phyloP scores from a whole-genome alignment of 1,284 basidiomycete species.

The Sphagnurus paluster region DNA sequence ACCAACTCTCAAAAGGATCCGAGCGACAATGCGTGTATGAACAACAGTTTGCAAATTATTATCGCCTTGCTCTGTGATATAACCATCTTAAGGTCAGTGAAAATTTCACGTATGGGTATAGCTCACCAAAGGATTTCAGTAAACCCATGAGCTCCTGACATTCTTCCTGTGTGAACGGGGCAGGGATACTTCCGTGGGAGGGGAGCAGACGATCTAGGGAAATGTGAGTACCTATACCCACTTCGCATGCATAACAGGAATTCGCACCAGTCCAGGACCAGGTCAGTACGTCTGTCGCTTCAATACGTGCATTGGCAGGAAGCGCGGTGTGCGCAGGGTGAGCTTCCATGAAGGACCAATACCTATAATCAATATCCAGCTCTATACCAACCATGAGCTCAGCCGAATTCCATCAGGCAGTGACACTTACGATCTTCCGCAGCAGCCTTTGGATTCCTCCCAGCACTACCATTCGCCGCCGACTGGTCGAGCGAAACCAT shows the following conservation, averaged over 20 bases:
- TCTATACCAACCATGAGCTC: constrained; percentile 31
- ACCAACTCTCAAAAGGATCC: constrained; percentile 69
- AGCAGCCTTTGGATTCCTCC: constrained; percentile 26
- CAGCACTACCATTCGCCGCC: constrained; percentile 24
- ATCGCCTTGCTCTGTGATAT: constrained; percentile 35
- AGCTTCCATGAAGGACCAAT: constrained; percentile 73
- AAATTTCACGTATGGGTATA: not conserved
- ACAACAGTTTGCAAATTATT: constrained; percentile 43
- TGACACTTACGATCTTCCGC: constrained; percentile 57
- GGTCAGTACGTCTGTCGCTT: constrained; percentile 69
- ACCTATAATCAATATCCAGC: constrained; percentile 70
- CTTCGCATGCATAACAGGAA: not conserved
- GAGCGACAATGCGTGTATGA: constrained; percentile 66
- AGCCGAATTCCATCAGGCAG: not conserved
- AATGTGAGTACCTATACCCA: constrained; percentile 2
- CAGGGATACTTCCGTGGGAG: constrained; percentile 48
- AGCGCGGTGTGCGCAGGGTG: constrained; percentile 69
- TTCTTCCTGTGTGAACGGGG: constrained; percentile 72
- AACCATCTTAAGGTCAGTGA: not conserved
- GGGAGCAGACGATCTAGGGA: constrained; percentile 64
- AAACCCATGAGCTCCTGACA: constrained; percentile 68
- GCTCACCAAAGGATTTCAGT: constrained; percentile 49
- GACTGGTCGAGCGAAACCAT: constrained; percentile 51
- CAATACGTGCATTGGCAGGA: constrained; percentile 49
- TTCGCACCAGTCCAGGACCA: constrained; percentile 73